Percentiles rank a stretch among this genome's conserved stretches.
These are phyloP conservation scores for Aureobasidium melanogenum DNA, from an alignment of 2,329 filamentous ascomycete species.

Conservation along the genomic window DNA sequence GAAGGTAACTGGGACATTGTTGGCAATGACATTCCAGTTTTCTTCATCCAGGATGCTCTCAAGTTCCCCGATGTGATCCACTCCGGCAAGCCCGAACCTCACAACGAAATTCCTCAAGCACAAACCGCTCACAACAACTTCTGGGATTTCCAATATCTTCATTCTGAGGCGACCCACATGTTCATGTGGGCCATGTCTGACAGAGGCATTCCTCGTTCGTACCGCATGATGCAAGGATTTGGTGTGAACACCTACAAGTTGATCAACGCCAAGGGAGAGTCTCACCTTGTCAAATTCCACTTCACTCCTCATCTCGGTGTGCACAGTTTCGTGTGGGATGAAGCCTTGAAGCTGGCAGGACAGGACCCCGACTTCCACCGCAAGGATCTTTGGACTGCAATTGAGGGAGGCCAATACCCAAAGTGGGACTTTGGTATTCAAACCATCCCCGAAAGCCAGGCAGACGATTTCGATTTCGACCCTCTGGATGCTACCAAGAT, in stretches of 20 bases:
- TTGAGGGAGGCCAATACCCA: conserved; percentile 60
- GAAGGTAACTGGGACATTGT: conserved; percentile 64
- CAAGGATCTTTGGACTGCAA: conserved; percentile 67
- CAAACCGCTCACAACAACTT: conserved; percentile 49
- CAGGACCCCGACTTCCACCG: conserved; percentile 76
- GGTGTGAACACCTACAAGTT: conserved; percentile 73
- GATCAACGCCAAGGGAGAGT: conserved; percentile 57
- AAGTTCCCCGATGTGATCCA: conserved; percentile 63
- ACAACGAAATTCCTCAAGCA: conserved; percentile 58
- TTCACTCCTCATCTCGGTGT: conserved; percentile 68
- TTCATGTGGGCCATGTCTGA: conserved; percentile 74
- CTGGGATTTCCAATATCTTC: conserved; percentile 63
- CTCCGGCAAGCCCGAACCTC: conserved; percentile 58
- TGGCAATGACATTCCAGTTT: conserved; percentile 66
- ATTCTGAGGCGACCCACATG: conserved; percentile 68
- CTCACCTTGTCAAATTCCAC: conserved; percentile 69
- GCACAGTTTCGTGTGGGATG: conserved; percentile 70
- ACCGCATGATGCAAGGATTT: conserved; percentile 75
- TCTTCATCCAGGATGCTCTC: conserved; percentile 68
- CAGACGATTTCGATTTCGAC: conserved; percentile 71
- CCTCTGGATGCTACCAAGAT: conserved; percentile 79
- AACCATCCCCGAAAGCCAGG: conserved; percentile 58
- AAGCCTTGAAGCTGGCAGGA: conserved; percentile 64
- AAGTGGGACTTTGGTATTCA: conserved; percentile 83
- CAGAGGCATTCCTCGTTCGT: conserved; percentile 62